Evolutionary conservation across 2,329 filamentous ascomycete genomes (phyloP).

Genomic region (Podosphaera xanthii): DNA sequence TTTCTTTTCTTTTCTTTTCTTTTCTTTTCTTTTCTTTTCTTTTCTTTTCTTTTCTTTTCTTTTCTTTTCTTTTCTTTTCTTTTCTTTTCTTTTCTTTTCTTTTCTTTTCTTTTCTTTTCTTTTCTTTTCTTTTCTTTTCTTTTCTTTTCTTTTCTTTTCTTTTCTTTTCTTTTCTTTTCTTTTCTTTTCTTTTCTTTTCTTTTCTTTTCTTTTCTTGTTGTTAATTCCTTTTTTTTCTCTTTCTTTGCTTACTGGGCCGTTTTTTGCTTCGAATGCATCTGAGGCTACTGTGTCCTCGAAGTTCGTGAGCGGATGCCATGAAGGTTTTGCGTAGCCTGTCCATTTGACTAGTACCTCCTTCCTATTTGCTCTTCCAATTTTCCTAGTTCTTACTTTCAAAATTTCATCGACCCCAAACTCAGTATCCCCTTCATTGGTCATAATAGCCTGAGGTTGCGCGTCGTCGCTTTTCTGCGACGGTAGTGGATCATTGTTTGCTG

Average conservation of each 20-base stretch:
- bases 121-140: too few species aligned
- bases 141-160: neutral
- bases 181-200: neutral
- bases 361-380: neutral
- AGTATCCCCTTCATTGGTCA: neutral
- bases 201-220: too few species aligned
- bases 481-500: neutral
- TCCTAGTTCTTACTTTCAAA: neutral
- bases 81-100: too few species aligned
- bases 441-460: neutral
- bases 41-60: too few species aligned
- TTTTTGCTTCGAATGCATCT: too few species aligned
- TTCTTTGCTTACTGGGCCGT: neutral
- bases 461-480: neutral
- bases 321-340: too few species aligned
- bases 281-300: too few species aligned
- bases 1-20: too few species aligned
- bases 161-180: too few species aligned
- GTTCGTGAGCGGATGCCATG: too few species aligned
- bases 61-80: neutral
- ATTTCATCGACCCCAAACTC: constrained; percentile 1
- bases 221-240: too few species aligned
- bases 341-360: neutral
- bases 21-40: neutral
- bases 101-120: neutral